phyloP scores from a whole-genome alignment of 768 basidiomycete genomes.

The Grammothele lineata region DNA sequence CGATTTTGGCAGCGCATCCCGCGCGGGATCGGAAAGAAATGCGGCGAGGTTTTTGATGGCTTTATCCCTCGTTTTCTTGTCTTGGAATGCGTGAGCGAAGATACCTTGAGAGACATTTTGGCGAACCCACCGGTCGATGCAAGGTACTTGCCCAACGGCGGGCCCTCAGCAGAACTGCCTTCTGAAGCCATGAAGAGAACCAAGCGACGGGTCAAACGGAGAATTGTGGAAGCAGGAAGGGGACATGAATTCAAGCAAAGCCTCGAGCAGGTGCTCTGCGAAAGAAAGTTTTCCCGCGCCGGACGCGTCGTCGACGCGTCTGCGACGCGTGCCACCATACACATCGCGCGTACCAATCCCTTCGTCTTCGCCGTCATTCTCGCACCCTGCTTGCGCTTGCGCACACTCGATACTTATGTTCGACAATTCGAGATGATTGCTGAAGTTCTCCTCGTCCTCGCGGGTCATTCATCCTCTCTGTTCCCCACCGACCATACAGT shows the following conservation, averaged over 20 bases:
- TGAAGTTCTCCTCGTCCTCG: slow-evolving; percentile 81
- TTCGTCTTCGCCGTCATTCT: no score
- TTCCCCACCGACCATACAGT: slow-evolving; percentile 59
- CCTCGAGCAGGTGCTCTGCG: no score
- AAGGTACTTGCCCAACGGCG: slow-evolving; percentile 85
- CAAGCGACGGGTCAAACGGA: not conserved
- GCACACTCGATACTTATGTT: not conserved
- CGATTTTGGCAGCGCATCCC: slow-evolving; percentile 54
- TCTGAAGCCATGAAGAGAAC: slow-evolving; percentile 26
- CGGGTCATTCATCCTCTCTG: slow-evolving; percentile 83
- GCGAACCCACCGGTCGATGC: slow-evolving; percentile 73
- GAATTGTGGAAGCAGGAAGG: not conserved
- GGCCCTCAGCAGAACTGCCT: slow-evolving; percentile 30
- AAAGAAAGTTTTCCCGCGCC: slow-evolving; percentile 16
- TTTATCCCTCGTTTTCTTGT: slow-evolving; percentile 89
- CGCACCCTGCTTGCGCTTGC: no score
- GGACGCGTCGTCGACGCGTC: slow-evolving; percentile 1
- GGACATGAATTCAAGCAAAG: no score
- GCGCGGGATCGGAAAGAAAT: slow-evolving; percentile 69
- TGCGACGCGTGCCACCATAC: no score
- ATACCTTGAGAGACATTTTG: not conserved
- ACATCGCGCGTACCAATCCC: no score
- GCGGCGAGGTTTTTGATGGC: slow-evolving; percentile 75
- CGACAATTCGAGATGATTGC: slow-evolving; percentile 60
- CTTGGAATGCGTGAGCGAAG: slow-evolving; percentile 34